These are phyloP conservation scores for Saccharomycopsis selenospora DNA, from an alignment of 805 yeast species.

Conservation along the genomic window DNA sequence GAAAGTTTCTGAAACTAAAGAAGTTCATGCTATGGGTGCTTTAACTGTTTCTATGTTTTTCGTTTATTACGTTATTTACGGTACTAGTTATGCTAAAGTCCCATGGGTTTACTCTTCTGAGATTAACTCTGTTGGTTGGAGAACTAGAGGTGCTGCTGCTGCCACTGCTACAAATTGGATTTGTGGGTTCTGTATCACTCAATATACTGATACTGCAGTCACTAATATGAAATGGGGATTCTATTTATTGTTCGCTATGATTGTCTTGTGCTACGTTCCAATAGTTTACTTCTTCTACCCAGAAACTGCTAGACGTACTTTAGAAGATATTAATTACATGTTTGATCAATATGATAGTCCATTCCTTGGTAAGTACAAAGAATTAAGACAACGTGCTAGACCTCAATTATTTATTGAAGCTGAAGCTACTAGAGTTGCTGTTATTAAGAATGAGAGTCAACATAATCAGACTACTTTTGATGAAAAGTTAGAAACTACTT, in stretches of 20 bases:
- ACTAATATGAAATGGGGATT: constrained; percentile 44
- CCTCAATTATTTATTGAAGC: constrained; percentile 1
- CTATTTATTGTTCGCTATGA: constrained; percentile 59
- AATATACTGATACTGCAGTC: constrained; percentile 56
- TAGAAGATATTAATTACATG: constrained; percentile 70
- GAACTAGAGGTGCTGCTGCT: constrained; percentile 50
- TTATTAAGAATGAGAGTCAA: background rate
- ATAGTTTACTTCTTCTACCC: constrained; percentile 63
- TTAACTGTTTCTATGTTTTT: constrained; percentile 63
- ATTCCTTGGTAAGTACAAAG: constrained; percentile 1
- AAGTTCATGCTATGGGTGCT: constrained; percentile 32
- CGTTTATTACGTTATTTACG: constrained; percentile 40
- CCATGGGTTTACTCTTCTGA: constrained; percentile 63
- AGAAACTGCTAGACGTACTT: constrained; percentile 67
- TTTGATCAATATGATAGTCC: constrained; percentile 9
- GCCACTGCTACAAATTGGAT: constrained; percentile 58
- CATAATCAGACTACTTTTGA: background rate
- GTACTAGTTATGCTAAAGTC: constrained; percentile 35
- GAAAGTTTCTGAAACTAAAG: constrained; percentile 39
- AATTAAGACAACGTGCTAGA: constrained; percentile 1
- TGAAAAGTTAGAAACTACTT: background rate
- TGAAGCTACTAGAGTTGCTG: background rate
- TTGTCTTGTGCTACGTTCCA: constrained; percentile 56
- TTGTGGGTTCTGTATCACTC: constrained; percentile 58
- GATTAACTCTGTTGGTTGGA: constrained; percentile 49